Conservation (phyloP, 192 early-diverging fungal genomes). For the Coemansia pectinata region DNA sequence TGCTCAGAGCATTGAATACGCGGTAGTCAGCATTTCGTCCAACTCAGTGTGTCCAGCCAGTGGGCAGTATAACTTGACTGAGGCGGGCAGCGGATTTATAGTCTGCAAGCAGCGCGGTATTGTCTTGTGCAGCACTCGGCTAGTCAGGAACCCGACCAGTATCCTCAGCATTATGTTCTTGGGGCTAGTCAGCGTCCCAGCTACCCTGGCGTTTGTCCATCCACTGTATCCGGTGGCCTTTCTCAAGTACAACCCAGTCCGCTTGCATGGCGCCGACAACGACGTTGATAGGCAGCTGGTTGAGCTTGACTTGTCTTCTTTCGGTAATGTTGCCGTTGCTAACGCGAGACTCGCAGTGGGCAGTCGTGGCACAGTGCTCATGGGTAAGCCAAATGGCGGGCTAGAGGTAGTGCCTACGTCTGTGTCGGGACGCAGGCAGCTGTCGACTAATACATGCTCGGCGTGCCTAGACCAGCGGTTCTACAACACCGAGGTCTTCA, state of each 20-base stretch:
- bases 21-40: slow-evolving; percentile 15
- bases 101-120: slow-evolving; percentile 75
- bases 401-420: background rate
- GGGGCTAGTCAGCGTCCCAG: slow-evolving; percentile 76
- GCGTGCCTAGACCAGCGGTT: slow-evolving; percentile 21
- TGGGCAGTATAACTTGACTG: slow-evolving; percentile 13
- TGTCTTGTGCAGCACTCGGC: slow-evolving; percentile 74
- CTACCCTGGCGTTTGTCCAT: slow-evolving; percentile 76
- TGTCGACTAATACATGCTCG: slow-evolving; percentile 14
- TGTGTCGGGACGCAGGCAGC: slow-evolving; percentile 15
- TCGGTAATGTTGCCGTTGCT: background rate
- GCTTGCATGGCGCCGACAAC: background rate
- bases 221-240: slow-evolving; percentile 60
- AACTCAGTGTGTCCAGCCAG: slow-evolving; percentile 20
- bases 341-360: slow-evolving; percentile 12
- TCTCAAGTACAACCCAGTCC: slow-evolving; percentile 29
- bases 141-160: slow-evolving; percentile 73
- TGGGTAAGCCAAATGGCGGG: background rate
- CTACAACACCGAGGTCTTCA: slow-evolving; percentile 26
- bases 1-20: slow-evolving; percentile 4
- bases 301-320: background rate
- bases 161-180: slow-evolving; percentile 85
- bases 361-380: slow-evolving; percentile 10
- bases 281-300: background rate
- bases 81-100: slow-evolving; percentile 64